phyloP scores from a whole-genome alignment of 768 basidiomycete genomes.

The Mycena filopes region DNA sequence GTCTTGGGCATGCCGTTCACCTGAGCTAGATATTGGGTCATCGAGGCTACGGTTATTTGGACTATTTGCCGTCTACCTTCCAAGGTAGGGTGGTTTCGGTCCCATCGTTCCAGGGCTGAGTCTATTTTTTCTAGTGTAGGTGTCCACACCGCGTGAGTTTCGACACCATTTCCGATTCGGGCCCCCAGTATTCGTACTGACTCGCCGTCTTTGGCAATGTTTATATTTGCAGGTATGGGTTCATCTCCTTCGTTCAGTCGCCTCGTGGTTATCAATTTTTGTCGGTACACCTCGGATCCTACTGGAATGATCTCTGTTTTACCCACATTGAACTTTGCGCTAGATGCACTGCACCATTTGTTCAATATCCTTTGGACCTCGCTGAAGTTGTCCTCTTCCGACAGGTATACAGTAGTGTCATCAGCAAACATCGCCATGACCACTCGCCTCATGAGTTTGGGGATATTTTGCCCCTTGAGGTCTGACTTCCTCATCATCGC shows the following conservation, averaged over 20 bases:
- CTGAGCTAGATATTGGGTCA: conserved; percentile 47
- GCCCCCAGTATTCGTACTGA: conserved; percentile 45
- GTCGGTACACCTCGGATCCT: conserved; percentile 36
- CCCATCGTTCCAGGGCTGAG: conserved; percentile 36
- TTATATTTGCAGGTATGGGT: conserved; percentile 32
- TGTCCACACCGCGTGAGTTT: conserved; percentile 38
- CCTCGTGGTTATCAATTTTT: conserved; percentile 13
- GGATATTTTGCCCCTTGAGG: too few species aligned
- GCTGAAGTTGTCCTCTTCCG: background rate
- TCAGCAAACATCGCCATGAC: too few species aligned
- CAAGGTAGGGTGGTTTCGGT: conserved; percentile 39
- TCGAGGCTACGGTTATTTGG: conserved; percentile 41
- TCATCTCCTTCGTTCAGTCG: conserved; percentile 1
- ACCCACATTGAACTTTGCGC: background rate
- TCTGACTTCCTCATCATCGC: too few species aligned
- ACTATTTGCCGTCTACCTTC: conserved; percentile 39
- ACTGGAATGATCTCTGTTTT: conserved; percentile 26
- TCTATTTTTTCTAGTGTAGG: conserved; percentile 41
- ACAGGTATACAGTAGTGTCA: background rate
- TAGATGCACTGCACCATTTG: background rate
- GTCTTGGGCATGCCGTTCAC: conserved; percentile 50
- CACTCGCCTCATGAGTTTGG: too few species aligned
- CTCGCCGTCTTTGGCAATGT: conserved; percentile 42
- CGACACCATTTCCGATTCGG: conserved; percentile 42
- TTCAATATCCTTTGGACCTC: background rate